Evolutionary conservation across 495 filamentous ascomycete species (phyloP).

Genomic region (Peziza echinospora): DNA sequence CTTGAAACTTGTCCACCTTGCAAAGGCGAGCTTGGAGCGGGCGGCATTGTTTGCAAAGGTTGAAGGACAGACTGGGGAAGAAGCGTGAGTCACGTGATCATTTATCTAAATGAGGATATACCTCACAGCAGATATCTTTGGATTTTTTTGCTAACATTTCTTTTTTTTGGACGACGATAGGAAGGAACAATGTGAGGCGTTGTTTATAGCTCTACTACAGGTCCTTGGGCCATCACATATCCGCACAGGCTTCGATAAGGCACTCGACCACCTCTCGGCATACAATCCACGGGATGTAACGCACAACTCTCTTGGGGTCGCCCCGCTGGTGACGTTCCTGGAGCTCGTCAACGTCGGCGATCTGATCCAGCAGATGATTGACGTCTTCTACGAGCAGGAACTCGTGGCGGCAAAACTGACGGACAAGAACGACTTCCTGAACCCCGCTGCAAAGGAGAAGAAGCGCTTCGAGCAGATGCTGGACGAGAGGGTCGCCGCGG

Average conservation of each 20-base stretch:
- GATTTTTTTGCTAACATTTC: too few species aligned
- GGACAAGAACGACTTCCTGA: conserved; percentile 84
- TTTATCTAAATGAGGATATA: too few species aligned
- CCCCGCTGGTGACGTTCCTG: conserved; percentile 83
- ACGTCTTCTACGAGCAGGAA: conserved; percentile 96
- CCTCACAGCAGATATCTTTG: too few species aligned
- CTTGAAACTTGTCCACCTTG: conserved; percentile 63
- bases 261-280: conserved; percentile 69
- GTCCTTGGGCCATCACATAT: conserved; percentile 75
- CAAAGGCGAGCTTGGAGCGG: conserved; percentile 77
- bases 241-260: conserved; percentile 73
- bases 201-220: conserved; percentile 66
- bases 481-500: conserved; percentile 88
- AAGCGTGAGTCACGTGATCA: conserved; percentile 35
- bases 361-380: conserved; percentile 95
- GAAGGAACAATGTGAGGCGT: conserved; percentile 60
- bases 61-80: conserved; percentile 54
- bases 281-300: conserved; percentile 69
- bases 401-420: conserved; percentile 59
- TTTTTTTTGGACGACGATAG: too few species aligned
- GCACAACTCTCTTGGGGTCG: conserved; percentile 39
- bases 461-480: conserved; percentile 98
- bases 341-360: conserved; percentile 97
- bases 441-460: conserved; percentile 79
- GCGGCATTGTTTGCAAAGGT: conserved; percentile 60